Percentiles rank a stretch among this genome's conserved stretches.
These are phyloP conservation scores for Debaryomyces udenii DNA, from an alignment of 1,139 yeast genomes.

Conservation along the genomic window DNA sequence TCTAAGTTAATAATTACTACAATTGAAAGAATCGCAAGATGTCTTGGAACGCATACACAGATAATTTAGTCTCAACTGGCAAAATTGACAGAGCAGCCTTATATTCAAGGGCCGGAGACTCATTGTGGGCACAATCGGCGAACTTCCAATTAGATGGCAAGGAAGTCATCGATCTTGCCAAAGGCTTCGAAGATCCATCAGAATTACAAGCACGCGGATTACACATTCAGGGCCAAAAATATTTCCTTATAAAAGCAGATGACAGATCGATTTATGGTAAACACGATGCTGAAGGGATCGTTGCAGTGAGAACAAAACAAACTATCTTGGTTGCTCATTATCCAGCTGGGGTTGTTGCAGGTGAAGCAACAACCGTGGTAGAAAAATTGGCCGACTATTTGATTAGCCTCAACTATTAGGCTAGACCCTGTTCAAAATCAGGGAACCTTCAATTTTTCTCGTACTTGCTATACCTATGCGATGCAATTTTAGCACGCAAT, in stretches of 20 bases:
- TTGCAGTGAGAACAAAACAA: conserved; percentile 92
- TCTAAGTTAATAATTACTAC: conserved; percentile 1
- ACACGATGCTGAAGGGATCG: conserved; percentile 81
- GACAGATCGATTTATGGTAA: conserved; percentile 94
- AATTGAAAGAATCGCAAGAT: conserved; percentile 17
- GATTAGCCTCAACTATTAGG: conserved; percentile 56
- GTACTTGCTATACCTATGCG: too few relatives aligned
- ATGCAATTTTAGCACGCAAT: too few relatives aligned
- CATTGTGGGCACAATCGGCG: conserved; percentile 89
- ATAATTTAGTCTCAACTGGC: conserved; percentile 82
- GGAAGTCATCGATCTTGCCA: conserved; percentile 75
- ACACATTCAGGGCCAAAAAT: conserved; percentile 83
- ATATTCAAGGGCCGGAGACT: conserved; percentile 92
- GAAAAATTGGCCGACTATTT: conserved; percentile 95
- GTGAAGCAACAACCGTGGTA: conserved; percentile 92
- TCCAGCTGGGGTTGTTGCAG: conserved; percentile 87
- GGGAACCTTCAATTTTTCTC: too few relatives aligned
- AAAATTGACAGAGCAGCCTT: conserved; percentile 91
- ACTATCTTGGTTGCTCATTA: conserved; percentile 94
- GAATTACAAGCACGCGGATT: conserved; percentile 83
- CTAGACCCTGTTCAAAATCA: not conserved
- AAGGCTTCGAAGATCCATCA: conserved; percentile 80
- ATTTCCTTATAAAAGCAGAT: conserved; percentile 86
- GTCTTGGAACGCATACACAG: conserved; percentile 83
- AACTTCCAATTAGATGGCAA: conserved; percentile 65